Conservation (phyloP, 768 basidiomycete species). For the Lactifluus subvellereus region DNA sequence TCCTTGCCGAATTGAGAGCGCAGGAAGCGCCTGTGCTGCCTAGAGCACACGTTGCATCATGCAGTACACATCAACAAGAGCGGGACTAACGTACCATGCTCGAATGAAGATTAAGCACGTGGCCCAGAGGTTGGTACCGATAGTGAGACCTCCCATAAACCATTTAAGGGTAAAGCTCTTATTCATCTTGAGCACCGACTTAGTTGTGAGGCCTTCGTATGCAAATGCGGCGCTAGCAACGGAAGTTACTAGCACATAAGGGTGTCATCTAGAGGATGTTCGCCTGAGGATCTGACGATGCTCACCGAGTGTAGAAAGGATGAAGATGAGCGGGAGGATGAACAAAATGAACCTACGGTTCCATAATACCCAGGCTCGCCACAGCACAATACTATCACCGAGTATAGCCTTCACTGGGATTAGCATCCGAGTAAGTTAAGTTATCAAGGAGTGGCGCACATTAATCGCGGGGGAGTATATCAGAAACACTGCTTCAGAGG, state of each 20-base stretch:
- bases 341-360: neutral
- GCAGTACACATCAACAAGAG: neutral
- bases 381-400: constrained; percentile 12
- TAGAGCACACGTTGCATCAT: neutral
- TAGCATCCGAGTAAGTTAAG: neutral
- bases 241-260: neutral
- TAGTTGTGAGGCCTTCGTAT: neutral
- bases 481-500: neutral
- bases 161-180: neutral
- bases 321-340: neutral
- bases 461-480: constrained; percentile 7
- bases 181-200: neutral
- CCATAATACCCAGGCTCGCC: constrained; percentile 17
- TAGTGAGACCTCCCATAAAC: neutral
- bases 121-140: constrained; percentile 17
- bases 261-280: neutral
- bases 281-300: neutral
- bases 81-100: constrained; percentile 1
- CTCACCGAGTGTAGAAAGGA: constrained; percentile 6
- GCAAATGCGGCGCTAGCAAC: neutral
- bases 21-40: constrained; percentile 1
- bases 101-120: constrained; percentile 12
- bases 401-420: neutral
- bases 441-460: neutral
- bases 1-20: neutral